These are phyloP conservation scores for Lagerstroemia speciosa DNA, from an alignment of 345 rosid species.

Conservation along the genomic window DNA sequence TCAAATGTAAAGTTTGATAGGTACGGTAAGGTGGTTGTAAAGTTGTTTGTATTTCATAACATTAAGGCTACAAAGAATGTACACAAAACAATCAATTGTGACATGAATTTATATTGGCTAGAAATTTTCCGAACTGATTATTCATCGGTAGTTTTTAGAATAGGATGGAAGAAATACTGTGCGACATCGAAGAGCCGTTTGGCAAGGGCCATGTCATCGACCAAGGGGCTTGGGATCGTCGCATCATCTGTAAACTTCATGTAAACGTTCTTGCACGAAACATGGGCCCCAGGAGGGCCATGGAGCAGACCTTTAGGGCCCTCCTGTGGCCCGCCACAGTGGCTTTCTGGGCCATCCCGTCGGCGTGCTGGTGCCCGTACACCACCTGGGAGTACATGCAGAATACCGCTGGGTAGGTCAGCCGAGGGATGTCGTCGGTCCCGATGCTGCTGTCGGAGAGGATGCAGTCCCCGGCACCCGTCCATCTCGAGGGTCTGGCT, in stretches of 20 bases:
- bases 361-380: background rate
- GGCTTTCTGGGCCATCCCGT: background rate
- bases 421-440: background rate
- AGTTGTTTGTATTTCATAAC: too few species aligned
- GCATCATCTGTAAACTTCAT: background rate
- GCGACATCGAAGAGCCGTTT: background rate
- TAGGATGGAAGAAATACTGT: background rate
- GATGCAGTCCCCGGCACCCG: background rate
- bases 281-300: background rate
- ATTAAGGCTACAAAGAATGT: too few species aligned
- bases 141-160: background rate
- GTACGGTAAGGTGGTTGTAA: too few species aligned
- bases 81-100: too few species aligned
- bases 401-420: background rate
- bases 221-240: background rate
- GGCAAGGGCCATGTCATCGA: background rate
- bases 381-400: background rate
- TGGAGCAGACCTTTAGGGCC: background rate
- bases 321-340: background rate
- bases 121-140: too few species aligned
- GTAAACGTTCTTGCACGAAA: background rate
- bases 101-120: too few species aligned
- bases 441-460: background rate
- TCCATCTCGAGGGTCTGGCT: background rate
- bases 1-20: too few species aligned